Percentiles rank a stretch among this genome's conserved stretches.
phyloP scores from a whole-genome alignment of 768 basidiomycete species.

The Lyophyllum semitale region DNA sequence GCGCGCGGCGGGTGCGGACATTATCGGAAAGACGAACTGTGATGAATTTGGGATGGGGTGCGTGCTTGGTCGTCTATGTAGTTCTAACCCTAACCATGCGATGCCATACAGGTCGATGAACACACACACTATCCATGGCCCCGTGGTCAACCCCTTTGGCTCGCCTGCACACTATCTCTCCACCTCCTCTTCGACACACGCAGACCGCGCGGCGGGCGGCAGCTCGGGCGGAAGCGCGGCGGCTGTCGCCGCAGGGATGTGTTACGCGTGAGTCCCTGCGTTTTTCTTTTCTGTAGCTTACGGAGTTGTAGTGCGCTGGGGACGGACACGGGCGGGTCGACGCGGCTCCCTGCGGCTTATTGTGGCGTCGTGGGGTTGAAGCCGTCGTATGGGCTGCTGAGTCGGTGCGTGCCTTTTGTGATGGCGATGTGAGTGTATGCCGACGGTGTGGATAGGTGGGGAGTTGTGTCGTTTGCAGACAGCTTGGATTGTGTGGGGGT shows the following conservation, averaged over 20 bases:
- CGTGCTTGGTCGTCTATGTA: too few relatives aligned
- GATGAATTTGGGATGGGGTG: slow-evolving; percentile 99
- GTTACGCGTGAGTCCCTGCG: slow-evolving; percentile 66
- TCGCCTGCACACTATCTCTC: not conserved
- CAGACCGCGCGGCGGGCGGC: slow-evolving; percentile 74
- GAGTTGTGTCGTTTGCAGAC: slow-evolving; percentile 91
- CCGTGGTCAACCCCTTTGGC: slow-evolving; percentile 76
- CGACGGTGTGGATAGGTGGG: slow-evolving; percentile 56
- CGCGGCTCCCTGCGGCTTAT: slow-evolving; percentile 90
- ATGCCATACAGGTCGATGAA: slow-evolving; percentile 67
- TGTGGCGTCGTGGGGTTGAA: slow-evolving; percentile 92
- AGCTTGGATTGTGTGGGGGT: slow-evolving; percentile 94
- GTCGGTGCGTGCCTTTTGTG: slow-evolving; percentile 53
- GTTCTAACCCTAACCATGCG: not conserved
- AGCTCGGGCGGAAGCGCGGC: slow-evolving; percentile 96
- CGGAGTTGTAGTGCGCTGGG: slow-evolving; percentile 68
- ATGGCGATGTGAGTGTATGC: not conserved
- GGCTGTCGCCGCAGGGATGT: slow-evolving; percentile 84
- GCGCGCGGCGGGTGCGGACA: slow-evolving; percentile 59
- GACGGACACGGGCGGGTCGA: slow-evolving; percentile 96
- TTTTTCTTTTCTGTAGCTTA: not conserved
- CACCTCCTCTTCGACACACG: slow-evolving; percentile 5
- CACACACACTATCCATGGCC: slow-evolving; percentile 69
- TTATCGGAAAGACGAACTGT: slow-evolving; percentile 90
- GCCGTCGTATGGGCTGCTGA: slow-evolving; percentile 91